A percentile compares a stretch with the other conserved stretches of the same genome.
These are phyloP conservation scores for Cerrena zonata DNA, from an alignment of 1,284 basidiomycete species.

Conservation along the genomic window DNA sequence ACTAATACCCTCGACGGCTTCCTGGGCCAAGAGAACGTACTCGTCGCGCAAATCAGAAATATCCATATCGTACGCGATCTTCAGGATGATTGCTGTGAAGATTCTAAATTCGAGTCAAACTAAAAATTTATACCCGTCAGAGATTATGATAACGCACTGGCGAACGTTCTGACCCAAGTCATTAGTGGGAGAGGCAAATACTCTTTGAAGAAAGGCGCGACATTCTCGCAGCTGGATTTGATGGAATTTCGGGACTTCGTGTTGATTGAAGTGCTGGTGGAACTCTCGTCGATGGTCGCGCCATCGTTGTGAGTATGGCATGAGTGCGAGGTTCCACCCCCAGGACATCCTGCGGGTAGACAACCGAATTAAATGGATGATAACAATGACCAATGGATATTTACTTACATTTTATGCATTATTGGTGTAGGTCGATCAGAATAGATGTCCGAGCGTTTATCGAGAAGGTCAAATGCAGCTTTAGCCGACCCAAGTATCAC, in stretches of 20 bases:
- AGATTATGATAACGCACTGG: no score
- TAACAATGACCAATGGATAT: no score
- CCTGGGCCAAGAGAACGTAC: no score
- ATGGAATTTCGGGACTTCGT: constrained; percentile 9
- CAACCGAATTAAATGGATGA: no score
- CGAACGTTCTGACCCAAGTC: constrained; percentile 13
- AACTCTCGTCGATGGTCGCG: constrained; percentile 2
- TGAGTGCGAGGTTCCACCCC: constrained; percentile 3
- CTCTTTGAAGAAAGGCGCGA: constrained; percentile 14
- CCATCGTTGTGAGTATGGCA: no score
- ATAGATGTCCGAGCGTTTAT: constrained; percentile 13
- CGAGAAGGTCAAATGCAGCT: constrained; percentile 14
- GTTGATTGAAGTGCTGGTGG: constrained; percentile 9
- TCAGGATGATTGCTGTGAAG: no score
- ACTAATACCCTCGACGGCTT: no score
- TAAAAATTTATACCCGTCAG: no score
- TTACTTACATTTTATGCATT: constrained; percentile 1
- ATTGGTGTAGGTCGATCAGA: constrained; percentile 6
- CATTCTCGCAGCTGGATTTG: constrained; percentile 17
- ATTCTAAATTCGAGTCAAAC: no score
- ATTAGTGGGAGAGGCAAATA: constrained; percentile 16
- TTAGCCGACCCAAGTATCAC: constrained; percentile 13
- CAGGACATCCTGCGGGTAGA: neutral
- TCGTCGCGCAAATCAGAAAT: constrained; percentile 14
- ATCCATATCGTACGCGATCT: constrained; percentile 18